Conservation (phyloP, 176 grass and related monocot species). For the Oryza rufipogon region DNA sequence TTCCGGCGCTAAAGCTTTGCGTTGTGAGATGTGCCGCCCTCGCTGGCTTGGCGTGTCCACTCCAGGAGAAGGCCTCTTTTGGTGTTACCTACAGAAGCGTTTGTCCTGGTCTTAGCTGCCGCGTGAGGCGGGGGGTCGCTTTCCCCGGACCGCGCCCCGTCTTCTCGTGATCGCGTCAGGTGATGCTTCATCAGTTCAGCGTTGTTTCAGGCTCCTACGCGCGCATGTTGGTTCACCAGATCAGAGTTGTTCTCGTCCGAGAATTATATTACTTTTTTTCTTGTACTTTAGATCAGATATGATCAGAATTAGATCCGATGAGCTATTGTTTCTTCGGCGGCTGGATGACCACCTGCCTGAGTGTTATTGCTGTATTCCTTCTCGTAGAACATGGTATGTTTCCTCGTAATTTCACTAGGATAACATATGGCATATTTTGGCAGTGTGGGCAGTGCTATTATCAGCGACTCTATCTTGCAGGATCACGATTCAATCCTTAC, state of each 20-base stretch:
- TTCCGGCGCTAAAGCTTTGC: not conserved
- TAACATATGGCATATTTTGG: not conserved
- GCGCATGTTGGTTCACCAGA: too few species aligned
- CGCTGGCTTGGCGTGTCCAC: constrained; percentile 18
- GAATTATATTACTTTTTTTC: too few species aligned
- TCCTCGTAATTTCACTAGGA: not conserved
- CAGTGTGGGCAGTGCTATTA: not conserved
- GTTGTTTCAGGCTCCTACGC: too few species aligned
- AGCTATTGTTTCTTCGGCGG: not conserved
- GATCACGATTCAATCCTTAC: not conserved
- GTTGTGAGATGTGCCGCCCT: not conserved
- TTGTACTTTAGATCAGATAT: not conserved
- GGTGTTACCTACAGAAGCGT: not conserved
- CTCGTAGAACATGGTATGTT: not conserved
- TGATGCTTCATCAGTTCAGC: not conserved
- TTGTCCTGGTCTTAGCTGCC: not conserved
- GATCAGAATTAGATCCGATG: not conserved
- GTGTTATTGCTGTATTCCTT: too few species aligned
- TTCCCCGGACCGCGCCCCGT: not conserved
- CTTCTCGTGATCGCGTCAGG: not conserved
- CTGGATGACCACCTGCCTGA: not conserved
- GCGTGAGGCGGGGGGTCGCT: not conserved
- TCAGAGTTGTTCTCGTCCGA: too few species aligned
- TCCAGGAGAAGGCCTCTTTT: not conserved
- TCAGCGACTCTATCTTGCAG: not conserved